Evolutionary conservation across 2,329 filamentous ascomycete genomes (phyloP), one percentile per base, ranked within the genome.

Genomic region (Thermomyces lanuginosus): DNA sequence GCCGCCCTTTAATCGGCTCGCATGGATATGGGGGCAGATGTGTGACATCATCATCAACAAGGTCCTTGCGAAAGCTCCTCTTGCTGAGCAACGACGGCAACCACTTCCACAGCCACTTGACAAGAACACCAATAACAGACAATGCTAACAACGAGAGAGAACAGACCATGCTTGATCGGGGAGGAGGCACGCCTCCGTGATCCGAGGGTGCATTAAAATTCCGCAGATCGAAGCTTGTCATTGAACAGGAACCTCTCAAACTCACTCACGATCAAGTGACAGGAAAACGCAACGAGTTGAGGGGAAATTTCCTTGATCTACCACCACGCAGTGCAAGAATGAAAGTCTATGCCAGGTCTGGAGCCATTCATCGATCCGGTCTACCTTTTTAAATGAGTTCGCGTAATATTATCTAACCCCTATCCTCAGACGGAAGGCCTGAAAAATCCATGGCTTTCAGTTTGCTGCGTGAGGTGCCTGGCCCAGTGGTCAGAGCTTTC

Each of bases 1-100:
- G 48, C 29, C 46, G 41, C 5, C 51, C 53, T 29, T 44, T 49
- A 35, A 56, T 55, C 15, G 49, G 48, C 23, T 47, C 45, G 6
- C 44, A 43, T 14, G 52, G 53, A 33, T 55, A 55, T 6, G 51
- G 51, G 14, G 43, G 38, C 37, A 50, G 42, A 19, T 40, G 40
- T 25, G 51, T 49, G 19, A 50, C 34, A 21, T 55, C 44, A 12
- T 22, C 22, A 29, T 29, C 36, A 3, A 36, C 23, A 17, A 20
- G 8, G 9, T 29, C 20, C 29, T 32, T 21, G n/a, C n/a, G n/a
- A 14, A 26, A 24, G 22, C 28, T 31, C 28, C 28, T 30, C 15
- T 12, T 23, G 8, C 17, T 20, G 9, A 13, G 8, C 8, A 20
- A 11, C 6, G 17, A 17, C 14, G 21, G 18, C 18, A 36, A 24